These are phyloP conservation scores for Cyclotella atomus DNA, from an alignment of 108 stramenopile species.

Conservation along the genomic window DNA sequence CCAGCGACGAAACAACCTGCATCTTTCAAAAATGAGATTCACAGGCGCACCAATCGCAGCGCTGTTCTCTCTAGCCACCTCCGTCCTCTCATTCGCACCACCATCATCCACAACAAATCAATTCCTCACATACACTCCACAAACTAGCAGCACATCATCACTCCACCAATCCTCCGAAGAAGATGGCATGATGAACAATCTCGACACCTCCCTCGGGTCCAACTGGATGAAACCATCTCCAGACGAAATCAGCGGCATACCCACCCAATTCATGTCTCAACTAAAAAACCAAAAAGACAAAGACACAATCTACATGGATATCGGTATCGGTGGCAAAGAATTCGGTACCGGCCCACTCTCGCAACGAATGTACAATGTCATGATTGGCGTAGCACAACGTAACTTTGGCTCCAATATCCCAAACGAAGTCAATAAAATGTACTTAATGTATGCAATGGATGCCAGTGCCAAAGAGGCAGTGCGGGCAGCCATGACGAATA, in stretches of 20 bases:
- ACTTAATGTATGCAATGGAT: conserved; percentile 78
- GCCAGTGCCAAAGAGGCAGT: conserved; percentile 84
- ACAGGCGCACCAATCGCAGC: too few species aligned
- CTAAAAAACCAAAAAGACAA: conserved; percentile 14
- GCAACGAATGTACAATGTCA: conserved; percentile 68
- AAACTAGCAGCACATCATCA: too few species aligned
- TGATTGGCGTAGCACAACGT: conserved; percentile 43
- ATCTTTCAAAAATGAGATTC: too few species aligned
- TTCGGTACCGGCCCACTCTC: conserved; percentile 74
- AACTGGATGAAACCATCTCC: conserved; percentile 39
- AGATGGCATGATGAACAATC: too few species aligned
- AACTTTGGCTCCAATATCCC: conserved; percentile 31
- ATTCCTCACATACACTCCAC: too few species aligned
- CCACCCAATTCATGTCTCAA: conserved; percentile 14
- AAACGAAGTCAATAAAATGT: conserved; percentile 54
- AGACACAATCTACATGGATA: conserved; percentile 48
- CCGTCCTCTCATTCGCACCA: too few species aligned
- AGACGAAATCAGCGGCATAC: background rate
- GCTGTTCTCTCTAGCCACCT: too few species aligned
- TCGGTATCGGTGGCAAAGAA: conserved; percentile 68
- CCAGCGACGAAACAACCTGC: too few species aligned
- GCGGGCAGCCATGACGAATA: conserved; percentile 71
- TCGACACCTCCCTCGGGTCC: too few species aligned
- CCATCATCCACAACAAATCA: too few species aligned
- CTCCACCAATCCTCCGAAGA: too few species aligned